Evolutionary conservation across 495 filamentous ascomycete genomes (phyloP).

Genomic region (Bombardia bombarda): DNA sequence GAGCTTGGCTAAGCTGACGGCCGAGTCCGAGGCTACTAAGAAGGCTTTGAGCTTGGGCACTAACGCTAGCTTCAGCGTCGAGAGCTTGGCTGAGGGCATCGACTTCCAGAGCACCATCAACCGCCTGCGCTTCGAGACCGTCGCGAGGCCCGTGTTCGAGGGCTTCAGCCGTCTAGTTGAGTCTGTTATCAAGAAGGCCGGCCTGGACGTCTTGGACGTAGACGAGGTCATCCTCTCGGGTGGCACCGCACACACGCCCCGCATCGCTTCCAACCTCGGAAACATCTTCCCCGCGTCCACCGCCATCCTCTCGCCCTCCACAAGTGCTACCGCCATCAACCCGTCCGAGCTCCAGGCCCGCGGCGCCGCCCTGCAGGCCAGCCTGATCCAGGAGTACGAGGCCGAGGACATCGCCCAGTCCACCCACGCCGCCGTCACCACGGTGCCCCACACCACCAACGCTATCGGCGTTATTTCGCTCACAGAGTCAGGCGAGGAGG

Average conservation of each 20-base stretch:
- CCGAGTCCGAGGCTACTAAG: constrained; percentile 84
- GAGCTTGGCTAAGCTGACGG: constrained; percentile 82
- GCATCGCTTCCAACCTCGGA: constrained; percentile 68
- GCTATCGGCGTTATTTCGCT: constrained; percentile 81
- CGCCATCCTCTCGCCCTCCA: constrained; percentile 73
- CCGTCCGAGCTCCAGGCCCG: constrained; percentile 83
- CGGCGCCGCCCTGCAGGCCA: constrained; percentile 92
- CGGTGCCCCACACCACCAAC: constrained; percentile 78
- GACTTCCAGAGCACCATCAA: constrained; percentile 91
- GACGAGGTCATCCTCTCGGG: constrained; percentile 93
- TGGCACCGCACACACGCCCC: constrained; percentile 87
- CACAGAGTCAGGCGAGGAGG: constrained; percentile 48
- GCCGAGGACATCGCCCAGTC: constrained; percentile 89
- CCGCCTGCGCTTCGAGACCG: constrained; percentile 85
- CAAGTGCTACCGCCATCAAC: constrained; percentile 71
- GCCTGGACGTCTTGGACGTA: constrained; percentile 84
- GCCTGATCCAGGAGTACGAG: constrained; percentile 86
- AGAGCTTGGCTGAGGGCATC: constrained; percentile 76
- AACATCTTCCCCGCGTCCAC: constrained; percentile 77
- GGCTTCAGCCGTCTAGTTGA: constrained; percentile 81
- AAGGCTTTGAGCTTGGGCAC: constrained; percentile 81
- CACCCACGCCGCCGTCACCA: constrained; percentile 90
- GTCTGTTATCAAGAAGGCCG: constrained; percentile 82
- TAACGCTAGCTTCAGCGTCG: constrained; percentile 83
- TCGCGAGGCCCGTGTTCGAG: constrained; percentile 73